These are phyloP conservation scores for Dothideomycetes sp. DNA, from an alignment of 2,329 filamentous ascomycete species.

Conservation along the genomic window DNA sequence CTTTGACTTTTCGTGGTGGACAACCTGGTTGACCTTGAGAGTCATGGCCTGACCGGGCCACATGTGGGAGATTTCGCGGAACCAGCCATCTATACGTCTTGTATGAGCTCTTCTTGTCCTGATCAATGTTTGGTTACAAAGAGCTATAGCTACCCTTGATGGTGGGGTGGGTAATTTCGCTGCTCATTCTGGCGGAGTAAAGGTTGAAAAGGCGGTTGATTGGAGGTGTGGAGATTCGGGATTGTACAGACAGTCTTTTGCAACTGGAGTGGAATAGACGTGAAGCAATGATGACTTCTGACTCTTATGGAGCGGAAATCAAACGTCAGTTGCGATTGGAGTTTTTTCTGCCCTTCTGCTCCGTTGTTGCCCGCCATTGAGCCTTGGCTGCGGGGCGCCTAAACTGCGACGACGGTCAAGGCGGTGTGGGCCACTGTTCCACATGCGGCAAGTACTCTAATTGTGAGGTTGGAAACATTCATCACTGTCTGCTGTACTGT, in stretches of 20 bases:
- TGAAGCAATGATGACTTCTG: slow-evolving; percentile 7
- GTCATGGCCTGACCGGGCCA: slow-evolving; percentile 99
- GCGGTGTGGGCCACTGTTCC: no score
- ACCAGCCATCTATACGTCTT: slow-evolving; percentile 79
- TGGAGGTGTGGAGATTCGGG: neutral
- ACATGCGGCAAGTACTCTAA: no score
- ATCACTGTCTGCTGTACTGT: no score
- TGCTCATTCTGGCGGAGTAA: slow-evolving; percentile 42
- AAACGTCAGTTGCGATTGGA: neutral
- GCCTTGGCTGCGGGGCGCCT: neutral
- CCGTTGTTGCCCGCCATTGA: neutral
- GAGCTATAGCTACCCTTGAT: slow-evolving; percentile 55
- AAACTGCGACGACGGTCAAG: no score
- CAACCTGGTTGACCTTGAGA: slow-evolving; percentile 90
- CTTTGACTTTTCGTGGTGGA: slow-evolving; percentile 98
- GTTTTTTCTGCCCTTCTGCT: neutral
- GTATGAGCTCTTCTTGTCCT: slow-evolving; percentile 17
- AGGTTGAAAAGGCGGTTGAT: neutral
- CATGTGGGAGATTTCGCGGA: slow-evolving; percentile 97
- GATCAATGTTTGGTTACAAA: slow-evolving; percentile 1
- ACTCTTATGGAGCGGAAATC: neutral
- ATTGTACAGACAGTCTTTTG: slow-evolving; percentile 5
- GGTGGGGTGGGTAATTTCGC: slow-evolving; percentile 64
- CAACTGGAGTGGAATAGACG: slow-evolving; percentile 2
- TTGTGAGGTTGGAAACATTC: no score